These are phyloP conservation scores for Huntiella decipiens DNA, from an alignment of 2,329 filamentous ascomycete species.

Conservation along the genomic window DNA sequence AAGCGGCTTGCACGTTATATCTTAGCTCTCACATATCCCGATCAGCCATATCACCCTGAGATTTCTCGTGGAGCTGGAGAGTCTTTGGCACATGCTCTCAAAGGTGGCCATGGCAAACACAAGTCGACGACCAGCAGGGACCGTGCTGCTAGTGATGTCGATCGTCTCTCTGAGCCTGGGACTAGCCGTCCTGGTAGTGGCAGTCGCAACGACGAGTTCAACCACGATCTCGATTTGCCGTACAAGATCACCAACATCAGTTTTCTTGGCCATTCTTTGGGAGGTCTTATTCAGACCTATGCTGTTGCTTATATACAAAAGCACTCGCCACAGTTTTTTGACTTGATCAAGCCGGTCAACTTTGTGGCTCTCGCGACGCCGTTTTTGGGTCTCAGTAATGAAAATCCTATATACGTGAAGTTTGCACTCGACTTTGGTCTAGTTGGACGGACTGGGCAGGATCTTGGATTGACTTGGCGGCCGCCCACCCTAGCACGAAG, in stretches of 20 bases:
- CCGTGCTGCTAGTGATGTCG: not conserved
- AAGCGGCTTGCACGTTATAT: constrained; percentile 87
- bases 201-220: constrained; percentile 17
- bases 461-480: constrained; percentile 85
- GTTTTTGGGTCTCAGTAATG: constrained; percentile 81
- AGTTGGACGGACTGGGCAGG: constrained; percentile 88
- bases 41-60: constrained; percentile 67
- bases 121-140: not conserved
- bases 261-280: constrained; percentile 81
- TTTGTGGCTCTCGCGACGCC: constrained; percentile 79
- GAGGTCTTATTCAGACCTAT: constrained; percentile 79
- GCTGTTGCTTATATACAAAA: constrained; percentile 94
- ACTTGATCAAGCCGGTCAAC: constrained; percentile 69
- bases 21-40: constrained; percentile 75
- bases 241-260: constrained; percentile 90
- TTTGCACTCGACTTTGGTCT: constrained; percentile 93
- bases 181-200: too few relatives aligned
- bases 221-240: constrained; percentile 18
- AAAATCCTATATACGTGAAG: constrained; percentile 92
- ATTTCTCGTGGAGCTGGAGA: constrained; percentile 28
- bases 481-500: constrained; percentile 68
- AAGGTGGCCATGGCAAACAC: constrained; percentile 16
- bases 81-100: constrained; percentile 22
- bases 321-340: constrained; percentile 80
- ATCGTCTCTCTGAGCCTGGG: too few relatives aligned